phyloP scores from a whole-genome alignment of 2,329 filamentous ascomycete species.

The Cryphonectria carpinicola region DNA sequence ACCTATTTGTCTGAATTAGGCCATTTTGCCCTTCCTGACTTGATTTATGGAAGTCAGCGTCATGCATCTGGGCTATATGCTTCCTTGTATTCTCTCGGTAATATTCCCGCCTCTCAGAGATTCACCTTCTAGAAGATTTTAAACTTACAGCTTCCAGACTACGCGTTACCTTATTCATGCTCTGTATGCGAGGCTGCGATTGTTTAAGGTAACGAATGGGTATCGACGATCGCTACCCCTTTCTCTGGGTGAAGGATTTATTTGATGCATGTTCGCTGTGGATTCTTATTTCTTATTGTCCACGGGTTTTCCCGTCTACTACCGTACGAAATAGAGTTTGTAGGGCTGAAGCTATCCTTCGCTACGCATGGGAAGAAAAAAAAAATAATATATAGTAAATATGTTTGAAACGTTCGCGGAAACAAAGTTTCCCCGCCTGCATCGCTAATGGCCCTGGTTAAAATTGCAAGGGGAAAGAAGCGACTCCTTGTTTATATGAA shows the following conservation, averaged over 20 bases:
- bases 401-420: conserved; percentile 25
- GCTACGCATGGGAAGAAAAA: background rate
- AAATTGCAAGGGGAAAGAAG: conserved; percentile 3
- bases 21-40: background rate
- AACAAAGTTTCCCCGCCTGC: conserved; percentile 21
- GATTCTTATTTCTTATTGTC: background rate
- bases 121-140: background rate
- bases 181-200: background rate
- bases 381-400: background rate
- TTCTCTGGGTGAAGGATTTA: background rate
- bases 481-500: background rate
- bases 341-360: background rate
- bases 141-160: background rate
- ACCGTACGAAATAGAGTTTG: background rate
- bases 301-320: background rate
- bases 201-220: background rate
- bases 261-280: background rate
- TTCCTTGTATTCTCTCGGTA: no score
- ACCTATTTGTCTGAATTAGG: background rate
- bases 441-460: background rate
- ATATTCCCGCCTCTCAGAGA: no score
- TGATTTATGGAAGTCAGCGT: background rate
- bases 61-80: background rate
- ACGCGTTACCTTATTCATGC: background rate
- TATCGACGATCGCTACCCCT: background rate